Evolutionary conservation across 78 protist species (phyloP), one percentile per base, ranked within the genome.

Genomic region (Acrasis kona): DNA sequence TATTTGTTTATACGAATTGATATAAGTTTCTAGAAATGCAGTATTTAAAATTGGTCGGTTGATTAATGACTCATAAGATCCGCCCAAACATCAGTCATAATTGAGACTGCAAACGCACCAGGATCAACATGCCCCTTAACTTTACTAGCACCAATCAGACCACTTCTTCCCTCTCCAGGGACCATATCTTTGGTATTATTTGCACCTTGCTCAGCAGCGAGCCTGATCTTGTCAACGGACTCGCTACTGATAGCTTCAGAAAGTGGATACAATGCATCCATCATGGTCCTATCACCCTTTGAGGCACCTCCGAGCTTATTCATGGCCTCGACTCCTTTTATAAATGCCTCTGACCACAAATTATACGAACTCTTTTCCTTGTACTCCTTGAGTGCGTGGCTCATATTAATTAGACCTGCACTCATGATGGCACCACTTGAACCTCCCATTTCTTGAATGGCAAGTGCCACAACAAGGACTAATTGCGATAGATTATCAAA

Each of bases 251-350:
- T 19, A 50, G 61, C 19, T 50, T 50, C 61, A 19, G 19, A 19
- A n/a, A 19, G 34, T 50, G 77, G 77, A 19, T 42, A n/a, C n/a
- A 72, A 37, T 19, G 71, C 64, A 30, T 78, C 83, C 7, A 72
- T 31, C 74, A 78, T 71, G 29, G 83, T 78, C 39, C 83, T 61
- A 29, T 41, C 74, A 2, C 83, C 83, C 2, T 1, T 10, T 9
- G 0, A 34, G 1, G 83, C 83, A 36, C 77, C 34, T 32, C 74
- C 66, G 2, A 12, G 32, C 41, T 1, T 1, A 30, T 39, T 1
- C 35, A 72, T 38, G 19, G 77, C 74, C 6, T 1, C 40, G 12
- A 4, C 8, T 31, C 37, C 71, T 2, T 32, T n/a, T 10, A 8
- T 1, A 38, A 67, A 5, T 7, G 41, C 8, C 58, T 19, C 5